Base-by-base conservation (phyloP, 768 basidiomycete species). In the Tulasnella sp. region DNA sequence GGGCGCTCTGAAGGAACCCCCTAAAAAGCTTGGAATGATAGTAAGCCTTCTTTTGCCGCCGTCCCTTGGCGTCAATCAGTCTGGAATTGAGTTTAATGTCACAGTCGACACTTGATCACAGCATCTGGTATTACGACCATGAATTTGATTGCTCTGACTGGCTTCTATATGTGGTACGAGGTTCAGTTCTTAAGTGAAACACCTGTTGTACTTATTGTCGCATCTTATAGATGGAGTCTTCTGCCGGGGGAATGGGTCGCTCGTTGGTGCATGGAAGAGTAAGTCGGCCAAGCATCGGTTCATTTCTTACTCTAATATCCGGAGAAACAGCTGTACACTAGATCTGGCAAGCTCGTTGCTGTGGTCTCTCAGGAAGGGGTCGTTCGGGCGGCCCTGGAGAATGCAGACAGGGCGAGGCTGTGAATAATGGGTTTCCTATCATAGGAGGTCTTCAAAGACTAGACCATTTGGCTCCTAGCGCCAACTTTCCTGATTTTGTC, bases 111-210 rank as follows among this genome's bases (percentile, higher is more conserved):
- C 82, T 94, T 52, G 92, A 94, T 82, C 93, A 95, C 83, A 86
- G 90, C 42, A 89, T 95, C 76, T 91, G 87, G 85, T 94, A 90
- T 82, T 94, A 93, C 79, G 86, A 87, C 79, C 86, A 94, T 79
- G 83, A 86, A 68, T 92, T 95, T 79, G 86, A 92, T 80, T 92
- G 91, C 80, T 90, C 90, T 36, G 91, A 94, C 77, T 94, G 93
- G 89, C 79, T 94, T 39, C 86, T 95, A 74, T 91, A 93, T 79
- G 90, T 90, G 72, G 93, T 92, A 79, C 77, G 89, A 82, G 34
- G 11, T 54, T 15, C 29, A 70, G 64, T 25, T 74, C n/a, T n/a
- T 78, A 64, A 40, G 77, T 68, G 64, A 71, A 71, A 2, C 31
- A 42, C 39, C 72, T 72, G 40, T 19, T 8, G 58, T 64, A 17